Base-by-base conservation (phyloP, 2,329 filamentous ascomycete species). In the Fusarium paranaense region DNA sequence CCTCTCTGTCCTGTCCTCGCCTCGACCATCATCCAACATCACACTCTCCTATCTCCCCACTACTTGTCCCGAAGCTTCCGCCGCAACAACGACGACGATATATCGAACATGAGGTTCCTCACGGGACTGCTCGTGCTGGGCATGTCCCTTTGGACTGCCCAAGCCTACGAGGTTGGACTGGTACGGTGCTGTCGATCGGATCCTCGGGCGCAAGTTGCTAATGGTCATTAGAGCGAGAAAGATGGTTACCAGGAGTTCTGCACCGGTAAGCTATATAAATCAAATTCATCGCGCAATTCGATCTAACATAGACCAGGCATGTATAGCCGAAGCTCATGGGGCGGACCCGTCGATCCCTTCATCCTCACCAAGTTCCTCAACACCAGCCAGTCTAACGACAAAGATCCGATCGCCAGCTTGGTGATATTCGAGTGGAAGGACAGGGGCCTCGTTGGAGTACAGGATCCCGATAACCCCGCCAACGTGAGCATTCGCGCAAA, bases 351-450 rank as follows among this genome's bases (percentile, higher is more conserved):
- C 69, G 94, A 98, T 77, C 96, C 96, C 22, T 97, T 95, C 85
- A 98, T 98, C 82, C 88, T 93, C 76, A 89, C 95, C 82, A 95
- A 94, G 80, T 97, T 98, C 79, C 84, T 93, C 45, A 83, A 88
- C 84, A 80, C 87, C 84, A 82, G 89, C 78, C 85, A 89, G 67
- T 88, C 89, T 35, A 87, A 91, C 65, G 78, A 69, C 27, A 85
- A 88, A 54, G 93, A 97, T 81, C 93, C 94, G 6, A 87, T 94
- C 50, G 92, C 95, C 74, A 97, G 95, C 82, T 84, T 98, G 77
- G 88, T 98, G 62, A 92, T 99, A 73, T 99, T 98, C 82, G 96
- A 99, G 84, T 99, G 95, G 94, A 91, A 89, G 76, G 97, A 99
- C 80, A 91, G 93, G 80, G 85, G 90, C 61, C 87, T 96, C 64